Conservation (phyloP, 2,329 filamentous ascomycete genomes). For the Penicillium sp. region DNA sequence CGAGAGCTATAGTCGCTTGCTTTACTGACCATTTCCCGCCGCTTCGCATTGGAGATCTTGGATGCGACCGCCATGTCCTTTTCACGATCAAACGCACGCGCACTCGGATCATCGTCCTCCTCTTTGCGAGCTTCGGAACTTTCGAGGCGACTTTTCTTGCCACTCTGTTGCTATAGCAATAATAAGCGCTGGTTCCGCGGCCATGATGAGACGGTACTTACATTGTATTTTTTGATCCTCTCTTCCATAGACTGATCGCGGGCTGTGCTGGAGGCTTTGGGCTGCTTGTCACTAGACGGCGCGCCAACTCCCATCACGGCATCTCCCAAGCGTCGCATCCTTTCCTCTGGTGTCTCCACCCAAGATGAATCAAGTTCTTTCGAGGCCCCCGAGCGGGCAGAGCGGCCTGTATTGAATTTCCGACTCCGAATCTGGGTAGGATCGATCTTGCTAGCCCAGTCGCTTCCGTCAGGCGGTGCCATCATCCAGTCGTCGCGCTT, state of each 20-base stretch:
- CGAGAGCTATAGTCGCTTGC: constrained; percentile 77
- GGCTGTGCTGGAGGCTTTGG: background rate
- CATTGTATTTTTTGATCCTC: constrained; percentile 59
- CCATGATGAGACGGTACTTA: constrained; percentile 28
- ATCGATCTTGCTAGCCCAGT: constrained; percentile 64
- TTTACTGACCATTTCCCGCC: constrained; percentile 73
- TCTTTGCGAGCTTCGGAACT: constrained; percentile 58
- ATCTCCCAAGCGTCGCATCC: constrained; percentile 74
- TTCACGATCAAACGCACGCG: constrained; percentile 81
- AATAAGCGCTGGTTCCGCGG: background rate
- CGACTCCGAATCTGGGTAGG: constrained; percentile 79
- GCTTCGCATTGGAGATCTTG: constrained; percentile 69
- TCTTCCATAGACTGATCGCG: constrained; percentile 31
- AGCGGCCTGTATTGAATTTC: constrained; percentile 74
- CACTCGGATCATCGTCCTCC: constrained; percentile 86
- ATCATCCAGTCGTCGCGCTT: constrained; percentile 86
- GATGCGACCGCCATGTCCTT: constrained; percentile 85
- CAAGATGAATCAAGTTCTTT: constrained; percentile 61
- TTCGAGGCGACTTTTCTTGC: constrained; percentile 46
- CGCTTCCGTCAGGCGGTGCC: constrained; percentile 59
- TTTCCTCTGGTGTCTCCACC: constrained; percentile 90
- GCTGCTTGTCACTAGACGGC: constrained; percentile 6
- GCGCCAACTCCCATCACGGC: constrained; percentile 71
- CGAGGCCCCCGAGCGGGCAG: constrained; percentile 44
- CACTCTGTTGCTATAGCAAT: constrained; percentile 39